These are phyloP conservation scores for Silene conica DNA, from an alignment of 148 eudicot genomes.

Conservation along the genomic window DNA sequence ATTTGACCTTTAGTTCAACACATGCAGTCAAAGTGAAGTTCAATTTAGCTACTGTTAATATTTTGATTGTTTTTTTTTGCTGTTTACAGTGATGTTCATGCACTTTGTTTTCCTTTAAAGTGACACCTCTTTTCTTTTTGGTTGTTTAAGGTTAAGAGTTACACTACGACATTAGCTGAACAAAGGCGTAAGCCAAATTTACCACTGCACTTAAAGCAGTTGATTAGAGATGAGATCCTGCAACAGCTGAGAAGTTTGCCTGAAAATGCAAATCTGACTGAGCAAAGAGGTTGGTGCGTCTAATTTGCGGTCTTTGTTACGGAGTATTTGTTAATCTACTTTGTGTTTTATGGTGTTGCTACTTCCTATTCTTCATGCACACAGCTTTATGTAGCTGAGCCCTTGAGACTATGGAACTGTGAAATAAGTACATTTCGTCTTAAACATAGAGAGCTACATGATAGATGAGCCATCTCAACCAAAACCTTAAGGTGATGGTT, in stretches of 20 bases:
- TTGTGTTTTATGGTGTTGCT: background rate
- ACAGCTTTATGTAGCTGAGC: background rate
- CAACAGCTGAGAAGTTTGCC: constrained; percentile 47
- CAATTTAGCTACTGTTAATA: background rate
- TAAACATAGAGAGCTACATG: background rate
- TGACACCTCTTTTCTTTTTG: constrained; percentile 1
- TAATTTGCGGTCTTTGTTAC: constrained; percentile 4
- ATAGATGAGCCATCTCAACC: too few species aligned
- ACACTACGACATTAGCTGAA: constrained; percentile 31
- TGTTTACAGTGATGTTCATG: background rate
- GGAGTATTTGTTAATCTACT: background rate
- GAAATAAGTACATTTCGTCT: background rate
- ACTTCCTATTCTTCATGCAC: background rate
- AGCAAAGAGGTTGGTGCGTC: constrained; percentile 62
- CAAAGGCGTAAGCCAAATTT: constrained; percentile 38
- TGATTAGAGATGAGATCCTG: constrained; percentile 54
- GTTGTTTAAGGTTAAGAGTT: constrained; percentile 46
- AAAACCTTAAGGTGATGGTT: too few species aligned
- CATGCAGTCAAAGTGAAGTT: background rate
- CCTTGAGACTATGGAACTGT: background rate
- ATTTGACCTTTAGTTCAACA: background rate
- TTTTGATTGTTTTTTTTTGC: background rate
- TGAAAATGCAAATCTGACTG: constrained; percentile 41
- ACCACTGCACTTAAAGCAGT: constrained; percentile 50
- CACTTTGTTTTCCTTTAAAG: background rate